Conservation (phyloP, 805 yeast species). For the Zygosaccharomyces lentus region DNA sequence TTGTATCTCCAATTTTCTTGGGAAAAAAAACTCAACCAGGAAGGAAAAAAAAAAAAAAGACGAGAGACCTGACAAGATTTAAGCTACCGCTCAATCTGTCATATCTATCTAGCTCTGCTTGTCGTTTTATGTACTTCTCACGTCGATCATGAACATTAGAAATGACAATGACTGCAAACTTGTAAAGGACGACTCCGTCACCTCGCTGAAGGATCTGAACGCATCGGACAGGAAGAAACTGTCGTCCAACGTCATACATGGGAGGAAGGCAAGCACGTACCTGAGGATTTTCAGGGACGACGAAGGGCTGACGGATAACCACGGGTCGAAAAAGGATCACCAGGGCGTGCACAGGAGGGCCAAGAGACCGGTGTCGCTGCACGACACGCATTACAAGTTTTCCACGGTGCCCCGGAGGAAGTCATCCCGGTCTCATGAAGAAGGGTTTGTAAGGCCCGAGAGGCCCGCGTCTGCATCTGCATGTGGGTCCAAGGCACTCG, state of each 20-base stretch:
- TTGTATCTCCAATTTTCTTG: neutral
- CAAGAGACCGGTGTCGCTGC: constrained; percentile 11
- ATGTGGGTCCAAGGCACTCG: neutral
- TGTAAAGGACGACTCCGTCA: constrained; percentile 4
- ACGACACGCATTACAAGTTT: constrained; percentile 15
- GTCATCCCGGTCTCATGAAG: constrained; percentile 11
- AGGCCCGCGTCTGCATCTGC: neutral
- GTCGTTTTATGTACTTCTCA: constrained; percentile 3
- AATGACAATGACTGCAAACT: constrained; percentile 3
- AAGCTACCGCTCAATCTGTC: neutral
- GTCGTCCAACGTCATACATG: constrained; percentile 26
- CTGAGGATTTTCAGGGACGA: constrained; percentile 34
- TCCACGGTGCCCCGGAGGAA: constrained; percentile 11
- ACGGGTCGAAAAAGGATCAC: neutral
- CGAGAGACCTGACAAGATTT: neutral
- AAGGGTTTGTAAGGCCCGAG: neutral
- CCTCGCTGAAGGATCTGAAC: constrained; percentile 27
- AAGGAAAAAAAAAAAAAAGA: neutral
- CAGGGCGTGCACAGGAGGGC: constrained; percentile 1
- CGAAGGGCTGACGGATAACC: constrained; percentile 14
- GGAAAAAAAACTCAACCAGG: neutral
- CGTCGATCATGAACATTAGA: constrained; percentile 6
- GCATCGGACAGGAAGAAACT: constrained; percentile 22
- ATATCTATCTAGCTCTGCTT: neutral
- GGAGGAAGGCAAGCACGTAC: constrained; percentile 36